Percentiles rank a stretch among this genome's conserved stretches.
These are phyloP conservation scores for Neofusicoccum ribis DNA, from an alignment of 2,329 filamentous ascomycete genomes.

Conservation along the genomic window DNA sequence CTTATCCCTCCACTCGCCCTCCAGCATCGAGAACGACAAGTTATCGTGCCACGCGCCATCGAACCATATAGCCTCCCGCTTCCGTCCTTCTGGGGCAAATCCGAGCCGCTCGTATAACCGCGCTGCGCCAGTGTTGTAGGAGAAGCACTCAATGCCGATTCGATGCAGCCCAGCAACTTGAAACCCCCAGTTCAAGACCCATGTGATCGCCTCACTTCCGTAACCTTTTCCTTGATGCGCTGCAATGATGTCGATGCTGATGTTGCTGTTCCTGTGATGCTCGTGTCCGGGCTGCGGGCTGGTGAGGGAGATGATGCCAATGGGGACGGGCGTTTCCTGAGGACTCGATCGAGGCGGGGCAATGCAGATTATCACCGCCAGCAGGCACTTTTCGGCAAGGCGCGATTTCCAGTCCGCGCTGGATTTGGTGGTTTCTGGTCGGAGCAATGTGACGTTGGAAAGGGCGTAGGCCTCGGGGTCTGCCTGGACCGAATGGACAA, in stretches of 20 bases:
- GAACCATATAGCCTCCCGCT: conserved; percentile 45
- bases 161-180: conserved; percentile 45
- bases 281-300: not conserved
- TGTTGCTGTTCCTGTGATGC: conserved; percentile 47
- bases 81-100: conserved; percentile 47
- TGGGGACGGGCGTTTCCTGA: not conserved
- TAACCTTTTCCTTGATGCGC: conserved; percentile 45
- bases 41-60: conserved; percentile 39
- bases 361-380: not conserved
- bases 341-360: not conserved
- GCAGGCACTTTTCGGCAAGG: not conserved
- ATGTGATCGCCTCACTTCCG: conserved; percentile 49
- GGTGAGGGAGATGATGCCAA: conserved; percentile 2
- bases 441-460: not conserved
- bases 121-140: conserved; percentile 46
- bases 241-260: conserved; percentile 41
- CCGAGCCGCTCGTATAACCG: conserved; percentile 49
- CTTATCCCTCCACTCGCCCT: not conserved
- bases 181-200: conserved; percentile 52
- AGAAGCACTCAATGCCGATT: conserved; percentile 44
- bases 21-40: not conserved
- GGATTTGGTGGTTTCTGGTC: not conserved
- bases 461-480: not conserved
- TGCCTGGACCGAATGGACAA: not conserved
- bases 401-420: not conserved